Evolutionary conservation across 1,284 basidiomycete species (phyloP).

Genomic region (Apiotrichum gamsii): DNA sequence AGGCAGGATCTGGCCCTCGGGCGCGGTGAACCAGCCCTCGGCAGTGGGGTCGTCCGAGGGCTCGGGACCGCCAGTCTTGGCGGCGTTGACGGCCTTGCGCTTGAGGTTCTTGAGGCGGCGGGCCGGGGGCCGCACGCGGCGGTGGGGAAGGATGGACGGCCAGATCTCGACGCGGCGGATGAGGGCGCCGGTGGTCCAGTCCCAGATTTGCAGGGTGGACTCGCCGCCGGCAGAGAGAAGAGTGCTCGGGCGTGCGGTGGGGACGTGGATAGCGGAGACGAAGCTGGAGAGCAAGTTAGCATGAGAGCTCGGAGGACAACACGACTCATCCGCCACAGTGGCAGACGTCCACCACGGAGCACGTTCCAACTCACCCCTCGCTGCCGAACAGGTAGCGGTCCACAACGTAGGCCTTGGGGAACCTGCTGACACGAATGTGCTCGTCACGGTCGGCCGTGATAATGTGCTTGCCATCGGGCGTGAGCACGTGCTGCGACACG

Average conservation of each 20-base stretch:
- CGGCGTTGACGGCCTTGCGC: slow-evolving; percentile 24
- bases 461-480: slow-evolving; percentile 62
- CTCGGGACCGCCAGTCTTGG: neutral
- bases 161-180: slow-evolving; percentile 55
- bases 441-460: slow-evolving; percentile 87
- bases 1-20: slow-evolving; percentile 38
- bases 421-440: slow-evolving; percentile 85
- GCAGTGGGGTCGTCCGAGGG: slow-evolving; percentile 16
- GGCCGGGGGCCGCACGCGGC: slow-evolving; percentile 51
- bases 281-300: slow-evolving; percentile 58
- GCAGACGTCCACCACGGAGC: neutral
- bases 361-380: slow-evolving; percentile 56
- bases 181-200: slow-evolving; percentile 62
- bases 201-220: slow-evolving; percentile 66
- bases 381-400: slow-evolving; percentile 80
- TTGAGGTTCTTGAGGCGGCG: slow-evolving; percentile 25
- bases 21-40: slow-evolving; percentile 33
- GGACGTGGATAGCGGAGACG: slow-evolving; percentile 71
- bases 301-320: no score
- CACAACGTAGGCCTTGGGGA: slow-evolving; percentile 72
- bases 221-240: slow-evolving; percentile 87
- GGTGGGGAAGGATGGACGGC: slow-evolving; percentile 57
- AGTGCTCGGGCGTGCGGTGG: slow-evolving; percentile 50
- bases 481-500: slow-evolving; percentile 64
- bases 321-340: no score